A percentile compares a stretch with the other conserved stretches of the same genome.
Evolutionary conservation across 139 green algal genomes (phyloP).

Genomic region (Micractinium conductrix): DNA sequence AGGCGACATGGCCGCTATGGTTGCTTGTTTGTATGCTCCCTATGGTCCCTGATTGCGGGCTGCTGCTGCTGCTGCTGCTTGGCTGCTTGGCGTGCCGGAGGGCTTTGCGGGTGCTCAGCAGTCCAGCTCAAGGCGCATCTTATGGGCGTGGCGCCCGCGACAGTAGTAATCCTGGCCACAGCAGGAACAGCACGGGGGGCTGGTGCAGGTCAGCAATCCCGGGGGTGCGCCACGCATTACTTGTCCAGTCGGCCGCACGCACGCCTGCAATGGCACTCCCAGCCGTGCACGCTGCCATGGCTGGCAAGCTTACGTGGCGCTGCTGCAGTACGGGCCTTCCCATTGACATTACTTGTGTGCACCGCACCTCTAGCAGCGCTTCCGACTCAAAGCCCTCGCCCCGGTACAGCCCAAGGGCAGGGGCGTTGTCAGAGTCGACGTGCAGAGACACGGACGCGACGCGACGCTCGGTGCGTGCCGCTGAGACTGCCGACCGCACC

Average conservation of each 20-base stretch:
- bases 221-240: no score
- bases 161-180: slow-evolving; percentile 45
- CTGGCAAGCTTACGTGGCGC: no score
- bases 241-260: no score
- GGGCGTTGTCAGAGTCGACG: slow-evolving; percentile 34
- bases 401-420: slow-evolving; percentile 33
- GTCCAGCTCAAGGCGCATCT: slow-evolving; percentile 39
- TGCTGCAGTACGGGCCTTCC: no score
- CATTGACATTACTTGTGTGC: no score
- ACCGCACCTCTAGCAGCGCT: slow-evolving; percentile 14
- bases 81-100: no score
- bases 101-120: not conserved
- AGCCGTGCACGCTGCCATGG: no score
- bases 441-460: slow-evolving; percentile 28
- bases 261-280: no score
- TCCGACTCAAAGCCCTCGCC: slow-evolving; percentile 23
- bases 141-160: slow-evolving; percentile 27
- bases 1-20: no score
- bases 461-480: not conserved
- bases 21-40: no score
- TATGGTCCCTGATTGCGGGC: not conserved
- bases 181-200: not conserved
- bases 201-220: not conserved
- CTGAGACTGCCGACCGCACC: not conserved
- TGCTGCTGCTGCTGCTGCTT: not conserved